Evolutionary conservation across 371 early-diverging fungal genomes (phyloP).

Genomic region (Actinomortierella ambigua): DNA sequence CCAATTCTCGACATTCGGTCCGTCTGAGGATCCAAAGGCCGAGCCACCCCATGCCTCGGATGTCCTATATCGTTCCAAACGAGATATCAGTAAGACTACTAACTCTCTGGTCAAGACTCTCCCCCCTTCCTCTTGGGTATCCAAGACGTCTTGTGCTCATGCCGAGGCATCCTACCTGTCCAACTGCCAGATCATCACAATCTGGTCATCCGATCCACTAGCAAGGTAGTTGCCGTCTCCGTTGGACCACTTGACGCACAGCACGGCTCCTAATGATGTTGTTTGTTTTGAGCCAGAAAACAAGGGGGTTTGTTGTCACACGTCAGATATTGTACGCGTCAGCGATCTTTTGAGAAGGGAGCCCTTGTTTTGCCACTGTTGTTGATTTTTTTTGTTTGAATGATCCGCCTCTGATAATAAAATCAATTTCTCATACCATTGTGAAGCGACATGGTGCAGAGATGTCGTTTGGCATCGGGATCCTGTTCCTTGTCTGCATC

Average conservation of each 20-base stretch:
- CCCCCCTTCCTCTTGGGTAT: too few relatives aligned
- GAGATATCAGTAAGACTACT: too few relatives aligned
- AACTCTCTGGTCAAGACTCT: too few relatives aligned
- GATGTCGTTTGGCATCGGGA: slow-evolving; percentile 62
- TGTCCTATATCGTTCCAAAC: slow-evolving; percentile 13
- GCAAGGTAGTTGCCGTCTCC: slow-evolving; percentile 80
- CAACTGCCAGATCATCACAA: slow-evolving; percentile 91
- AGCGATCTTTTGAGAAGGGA: neutral
- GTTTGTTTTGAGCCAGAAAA: neutral
- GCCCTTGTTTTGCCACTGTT: neutral
- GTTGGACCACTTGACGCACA: slow-evolving; percentile 90
- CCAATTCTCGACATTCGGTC: slow-evolving; percentile 77
- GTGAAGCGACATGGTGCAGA: slow-evolving; percentile 85
- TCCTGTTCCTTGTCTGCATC: slow-evolving; percentile 58
- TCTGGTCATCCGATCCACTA: slow-evolving; percentile 87
- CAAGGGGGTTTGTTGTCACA: neutral
- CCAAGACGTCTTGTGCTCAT: too few relatives aligned
- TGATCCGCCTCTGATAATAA: too few relatives aligned
- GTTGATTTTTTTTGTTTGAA: too few relatives aligned
- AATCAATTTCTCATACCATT: slow-evolving; percentile 59
- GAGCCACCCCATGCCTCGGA: slow-evolving; percentile 50
- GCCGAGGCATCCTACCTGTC: slow-evolving; percentile 72
- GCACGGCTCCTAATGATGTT: slow-evolving; percentile 73
- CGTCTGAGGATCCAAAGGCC: slow-evolving; percentile 62
- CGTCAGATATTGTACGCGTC: neutral